These are phyloP conservation scores for Hibiscus trionum DNA, from an alignment of 345 rosid genomes.

Conservation along the genomic window DNA sequence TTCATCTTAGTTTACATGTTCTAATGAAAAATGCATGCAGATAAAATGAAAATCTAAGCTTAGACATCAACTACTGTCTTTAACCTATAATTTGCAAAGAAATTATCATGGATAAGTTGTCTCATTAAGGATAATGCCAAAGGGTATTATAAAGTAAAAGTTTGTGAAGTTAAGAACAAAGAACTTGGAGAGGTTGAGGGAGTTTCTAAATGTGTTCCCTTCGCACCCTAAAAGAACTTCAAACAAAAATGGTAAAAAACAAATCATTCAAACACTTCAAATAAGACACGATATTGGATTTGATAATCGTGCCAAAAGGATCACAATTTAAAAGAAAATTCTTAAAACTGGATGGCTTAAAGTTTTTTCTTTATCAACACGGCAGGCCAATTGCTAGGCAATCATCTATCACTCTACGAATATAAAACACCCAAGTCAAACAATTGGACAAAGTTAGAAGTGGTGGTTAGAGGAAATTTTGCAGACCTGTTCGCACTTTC, in stretches of 20 bases:
- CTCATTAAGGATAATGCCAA: neutral
- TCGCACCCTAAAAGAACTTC: neutral
- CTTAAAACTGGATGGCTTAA: neutral
- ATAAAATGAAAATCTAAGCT: neutral
- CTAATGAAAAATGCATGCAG: neutral
- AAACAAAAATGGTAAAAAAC: neutral
- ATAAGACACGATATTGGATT: conserved; percentile 2
- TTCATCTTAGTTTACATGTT: neutral
- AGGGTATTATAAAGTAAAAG: neutral
- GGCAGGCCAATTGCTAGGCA: neutral
- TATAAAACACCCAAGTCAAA: neutral
- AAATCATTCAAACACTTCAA: neutral
- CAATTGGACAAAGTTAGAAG: conserved; percentile 7
- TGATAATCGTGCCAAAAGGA: neutral
- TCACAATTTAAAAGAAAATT: neutral
- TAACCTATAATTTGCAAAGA: neutral
- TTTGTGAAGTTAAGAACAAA: neutral
- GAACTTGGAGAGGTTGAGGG: neutral
- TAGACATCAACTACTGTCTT: neutral
- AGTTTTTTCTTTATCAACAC: neutral
- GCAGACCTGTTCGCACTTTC: conserved; percentile 97
- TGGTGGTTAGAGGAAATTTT: conserved; percentile 1
- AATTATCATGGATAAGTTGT: neutral
- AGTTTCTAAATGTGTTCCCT: neutral
- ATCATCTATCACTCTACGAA: neutral